These are phyloP conservation scores for Paramecium sexaurelia DNA, from an alignment of 73 alveolate genomes.

Conservation along the genomic window DNA sequence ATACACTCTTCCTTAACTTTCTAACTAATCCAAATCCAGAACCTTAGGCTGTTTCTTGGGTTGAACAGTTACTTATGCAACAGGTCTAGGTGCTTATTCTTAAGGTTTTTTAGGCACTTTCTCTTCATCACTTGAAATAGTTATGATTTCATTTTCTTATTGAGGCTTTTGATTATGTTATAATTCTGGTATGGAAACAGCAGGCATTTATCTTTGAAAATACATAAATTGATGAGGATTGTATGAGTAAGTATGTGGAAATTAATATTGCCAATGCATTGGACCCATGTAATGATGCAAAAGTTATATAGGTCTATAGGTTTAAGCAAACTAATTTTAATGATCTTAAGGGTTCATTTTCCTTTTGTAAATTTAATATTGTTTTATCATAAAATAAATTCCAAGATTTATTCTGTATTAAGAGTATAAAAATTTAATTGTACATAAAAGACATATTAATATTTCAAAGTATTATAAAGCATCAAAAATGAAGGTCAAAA, in stretches of 20 bases:
- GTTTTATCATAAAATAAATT: not conserved
- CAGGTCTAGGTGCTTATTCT: not conserved
- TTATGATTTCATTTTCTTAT: not conserved
- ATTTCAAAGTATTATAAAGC: not conserved
- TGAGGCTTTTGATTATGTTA: not conserved
- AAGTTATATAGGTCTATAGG: not conserved
- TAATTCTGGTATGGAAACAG: not conserved
- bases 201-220: not conserved
- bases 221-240: not conserved
- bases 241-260: not conserved
- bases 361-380: not conserved
- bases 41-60: not conserved
- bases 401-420: not conserved
- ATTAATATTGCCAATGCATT: not conserved
- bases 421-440: not conserved
- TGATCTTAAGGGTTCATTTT: constrained; percentile 26
- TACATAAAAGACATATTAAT: not conserved
- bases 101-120: not conserved
- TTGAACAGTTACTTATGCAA: not conserved
- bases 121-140: constrained; percentile 15
- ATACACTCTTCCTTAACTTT: not conserved
- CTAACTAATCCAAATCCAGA: constrained; percentile 5
- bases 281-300: not conserved
- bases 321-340: not conserved
- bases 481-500: not conserved